Evolutionary conservation across 2,329 filamentous ascomycete genomes (phyloP), one percentile per base, ranked within the genome.

Genomic region (Trichoderma sp.): DNA sequence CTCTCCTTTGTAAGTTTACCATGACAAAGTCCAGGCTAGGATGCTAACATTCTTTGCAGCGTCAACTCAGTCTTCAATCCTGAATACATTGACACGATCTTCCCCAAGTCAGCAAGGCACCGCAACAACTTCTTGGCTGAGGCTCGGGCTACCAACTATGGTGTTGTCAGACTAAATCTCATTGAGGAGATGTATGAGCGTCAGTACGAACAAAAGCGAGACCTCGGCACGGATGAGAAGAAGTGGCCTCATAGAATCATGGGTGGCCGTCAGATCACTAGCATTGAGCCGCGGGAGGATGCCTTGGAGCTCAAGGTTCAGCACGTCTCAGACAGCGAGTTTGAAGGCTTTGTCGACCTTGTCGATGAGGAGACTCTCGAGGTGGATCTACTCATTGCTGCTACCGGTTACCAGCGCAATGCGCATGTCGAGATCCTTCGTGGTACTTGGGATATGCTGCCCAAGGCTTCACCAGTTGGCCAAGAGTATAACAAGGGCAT

Each of bases 21-120:
- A 9, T 24, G 11, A 3, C 1, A 18, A 27, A 14, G 21, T 7
- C 7, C 31, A 60, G 16, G 14, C 31, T 21, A 7, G 1, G 16
- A 56, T 75, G 18, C 79, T 86, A 78, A 86, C 74, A n/a, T 4
- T 74, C n/a, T 45, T 27, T 77, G 66, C 78, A 95, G 94, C 80
- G 95, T 98, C 80, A 98, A 98, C 84, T 95, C 97, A 81, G 94
- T 98, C 82, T 98, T 98, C 88, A 95, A 98, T 85, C 96, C 96
- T 1, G 91, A 93, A 41, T 93, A 92, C 76, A 92, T 97, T 35
- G 93, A 97, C 82, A 88, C 88, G 62, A 90, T 97, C 79, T 98
- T 92, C 86, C 86, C 90, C 66, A 91, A 92, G 78, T 87, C 92
- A 0, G 85, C 91, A 1, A 86, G 88, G 62, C 87, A 92, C 77